These are phyloP conservation scores for Colletotrichum tofieldiae DNA, from an alignment of 2,329 filamentous ascomycete species.

Conservation along the genomic window DNA sequence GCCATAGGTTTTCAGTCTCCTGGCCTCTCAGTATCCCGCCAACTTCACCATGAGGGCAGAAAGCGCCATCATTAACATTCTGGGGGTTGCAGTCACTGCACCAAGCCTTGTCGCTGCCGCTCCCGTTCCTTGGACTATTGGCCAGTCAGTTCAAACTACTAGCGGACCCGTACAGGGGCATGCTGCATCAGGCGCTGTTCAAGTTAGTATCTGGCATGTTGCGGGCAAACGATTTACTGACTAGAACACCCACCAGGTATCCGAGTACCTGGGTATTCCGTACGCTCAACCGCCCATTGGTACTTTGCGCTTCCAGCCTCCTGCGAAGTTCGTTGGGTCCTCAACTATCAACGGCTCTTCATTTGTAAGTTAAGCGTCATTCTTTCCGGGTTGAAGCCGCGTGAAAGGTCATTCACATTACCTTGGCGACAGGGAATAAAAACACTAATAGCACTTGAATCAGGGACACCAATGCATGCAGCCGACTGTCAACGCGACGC, in stretches of 20 bases:
- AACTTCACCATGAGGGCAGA: slow-evolving; percentile 27
- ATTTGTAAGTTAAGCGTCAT: slow-evolving; percentile 31
- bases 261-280: slow-evolving; percentile 55
- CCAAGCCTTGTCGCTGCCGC: slow-evolving; percentile 20
- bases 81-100: slow-evolving; percentile 12
- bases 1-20: not conserved
- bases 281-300: slow-evolving; percentile 50
- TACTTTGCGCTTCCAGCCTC: slow-evolving; percentile 62
- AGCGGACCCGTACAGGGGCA: slow-evolving; percentile 34
- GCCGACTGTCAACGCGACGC: slow-evolving; percentile 12
- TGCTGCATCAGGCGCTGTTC: slow-evolving; percentile 19
- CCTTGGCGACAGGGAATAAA: too few species aligned
- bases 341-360: slow-evolving; percentile 22
- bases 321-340: slow-evolving; percentile 8
- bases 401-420: not conserved
- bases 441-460: not conserved
- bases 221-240: not conserved
- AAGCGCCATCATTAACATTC: slow-evolving; percentile 14
- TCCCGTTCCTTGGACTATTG: slow-evolving; percentile 30
- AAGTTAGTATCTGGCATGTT: not conserved
- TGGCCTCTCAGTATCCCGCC: slow-evolving; percentile 1
- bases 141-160: slow-evolving; percentile 27
- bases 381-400: too few species aligned
- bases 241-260: slow-evolving; percentile 14
- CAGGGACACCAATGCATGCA: slow-evolving; percentile 38